A percentile compares a stretch with the other conserved stretches of the same genome.
Evolutionary conservation across 768 basidiomycete species (phyloP).

Genomic region (Asterophora lycoperdoides): DNA sequence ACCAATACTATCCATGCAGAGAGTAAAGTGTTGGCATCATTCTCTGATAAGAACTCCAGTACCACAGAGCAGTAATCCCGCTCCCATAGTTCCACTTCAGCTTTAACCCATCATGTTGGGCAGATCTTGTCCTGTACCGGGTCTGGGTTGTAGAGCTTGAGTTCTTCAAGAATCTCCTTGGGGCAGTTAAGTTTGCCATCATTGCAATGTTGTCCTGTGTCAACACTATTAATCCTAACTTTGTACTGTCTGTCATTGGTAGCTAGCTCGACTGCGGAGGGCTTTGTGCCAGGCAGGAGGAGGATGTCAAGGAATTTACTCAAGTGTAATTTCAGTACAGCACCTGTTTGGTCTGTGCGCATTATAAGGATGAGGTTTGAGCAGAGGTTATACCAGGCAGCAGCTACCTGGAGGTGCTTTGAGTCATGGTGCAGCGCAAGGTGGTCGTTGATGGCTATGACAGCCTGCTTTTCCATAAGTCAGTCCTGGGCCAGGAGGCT

Average conservation of each 20-base stretch:
- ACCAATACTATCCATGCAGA: neutral
- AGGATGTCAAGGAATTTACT: constrained; percentile 7
- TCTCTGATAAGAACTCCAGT: constrained; percentile 1
- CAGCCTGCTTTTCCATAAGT: no score
- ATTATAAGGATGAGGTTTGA: no score
- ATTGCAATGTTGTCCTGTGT: no score
- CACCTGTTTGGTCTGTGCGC: constrained; percentile 19
- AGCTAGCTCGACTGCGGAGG: constrained; percentile 3
- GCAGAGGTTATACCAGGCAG: no score
- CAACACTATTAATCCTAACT: constrained; percentile 17
- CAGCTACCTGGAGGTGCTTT: no score
- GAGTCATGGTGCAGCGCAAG: constrained; percentile 2
- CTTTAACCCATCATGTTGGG: neutral
- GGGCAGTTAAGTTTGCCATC: neutral
- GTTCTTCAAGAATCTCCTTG: neutral
- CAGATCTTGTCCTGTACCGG: constrained; percentile 1
- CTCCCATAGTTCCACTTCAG: neutral
- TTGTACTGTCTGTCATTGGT: constrained; percentile 21
- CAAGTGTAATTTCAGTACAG: constrained; percentile 11
- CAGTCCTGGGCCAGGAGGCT: no score
- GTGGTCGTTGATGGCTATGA: no score
- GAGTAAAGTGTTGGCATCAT: neutral
- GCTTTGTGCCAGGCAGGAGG: no score
- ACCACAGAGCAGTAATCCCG: constrained; percentile 2
- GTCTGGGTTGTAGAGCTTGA: constrained; percentile 1